Evolutionary conservation across 805 yeast species (phyloP), one percentile per base, ranked within the genome.

Genomic region (Wickerhamiella shivajii): DNA sequence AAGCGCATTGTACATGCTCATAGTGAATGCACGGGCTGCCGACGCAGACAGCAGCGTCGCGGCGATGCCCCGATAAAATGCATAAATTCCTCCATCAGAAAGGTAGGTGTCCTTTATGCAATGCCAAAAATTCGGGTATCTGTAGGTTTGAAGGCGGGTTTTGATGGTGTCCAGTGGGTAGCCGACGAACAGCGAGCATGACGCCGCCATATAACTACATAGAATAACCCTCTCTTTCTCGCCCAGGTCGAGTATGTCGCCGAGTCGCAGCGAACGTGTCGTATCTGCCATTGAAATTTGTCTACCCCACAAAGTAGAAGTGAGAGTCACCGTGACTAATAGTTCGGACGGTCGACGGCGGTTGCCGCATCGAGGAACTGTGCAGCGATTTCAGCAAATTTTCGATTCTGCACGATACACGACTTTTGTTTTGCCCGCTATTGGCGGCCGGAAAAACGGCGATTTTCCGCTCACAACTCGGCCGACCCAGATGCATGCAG

Each of bases 101-200:
- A 50, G 45, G 18, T 69, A 57, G 0, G 92, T 74, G 28, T 63
- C 56, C 22, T 48, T 46, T 13, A 76, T 57, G 49, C 92, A 79
- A 36, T 69, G 71, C 33, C 61, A 51, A 18, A 74, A 64, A 32
- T 69, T 64, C 11, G 58, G 57, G 55, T 70, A 80, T 34, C 66
- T 62, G 42, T 78, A 76, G 0, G 92, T 77, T 51, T 81, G 94
- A 73, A 78, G 74, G 39, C 93, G 61, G 0, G 93, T 83, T 52
- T 81, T 81, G 39, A 83, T 62, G n/a, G 90, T 76, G 50, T 81
- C 94, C 31, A 81, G 54, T 1, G 94, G 94, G 47, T 74, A 81
- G 13, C 90, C 92, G n/a, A 73, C 64, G 20, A 44, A 42, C 16
- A 42, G 33, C n/a, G 49, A 41, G 18, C 49, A 44, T 8, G 39